phyloP scores from a whole-genome alignment of 805 yeast genomes.

The Sporopachydermia quercuum region DNA sequence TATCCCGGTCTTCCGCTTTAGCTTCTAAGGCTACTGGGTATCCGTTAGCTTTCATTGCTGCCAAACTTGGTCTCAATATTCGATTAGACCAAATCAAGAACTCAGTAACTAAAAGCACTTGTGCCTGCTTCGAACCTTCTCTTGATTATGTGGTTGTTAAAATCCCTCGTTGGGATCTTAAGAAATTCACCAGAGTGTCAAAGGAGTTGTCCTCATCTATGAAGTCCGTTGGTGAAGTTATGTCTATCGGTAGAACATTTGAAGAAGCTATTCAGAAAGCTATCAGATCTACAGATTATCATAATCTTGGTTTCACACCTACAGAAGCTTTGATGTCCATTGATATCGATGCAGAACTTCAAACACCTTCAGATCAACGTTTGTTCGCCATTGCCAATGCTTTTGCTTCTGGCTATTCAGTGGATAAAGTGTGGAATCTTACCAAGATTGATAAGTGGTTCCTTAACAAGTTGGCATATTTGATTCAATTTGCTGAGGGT shows the following conservation, averaged over 20 bases:
- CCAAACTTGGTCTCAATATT: slow-evolving; percentile 85
- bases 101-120: slow-evolving; percentile 85
- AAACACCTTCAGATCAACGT: slow-evolving; percentile 95
- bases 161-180: slow-evolving; percentile 98
- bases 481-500: slow-evolving; percentile 55
- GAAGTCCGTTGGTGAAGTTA: slow-evolving; percentile 99
- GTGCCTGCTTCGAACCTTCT: slow-evolving; percentile 96
- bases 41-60: slow-evolving; percentile 96
- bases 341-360: slow-evolving; percentile 84
- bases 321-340: slow-evolving; percentile 78
- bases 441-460: slow-evolving; percentile 96
- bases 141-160: slow-evolving; percentile 92
- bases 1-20: slow-evolving; percentile 95
- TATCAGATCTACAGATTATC: slow-evolving; percentile 90
- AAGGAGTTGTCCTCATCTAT: slow-evolving; percentile 78
- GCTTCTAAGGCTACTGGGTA: slow-evolving; percentile 99
- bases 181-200: slow-evolving; percentile 87
- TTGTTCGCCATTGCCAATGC: slow-evolving; percentile 95
- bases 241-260: slow-evolving; percentile 94
- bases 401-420: slow-evolving; percentile 72
- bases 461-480: slow-evolving; percentile 66
- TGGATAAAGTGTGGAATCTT: slow-evolving; percentile 80
- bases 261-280: slow-evolving; percentile 98
- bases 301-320: slow-evolving; percentile 79
- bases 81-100: slow-evolving; percentile 85